Conservation (phyloP, 2,329 filamentous ascomycete genomes). For the Colletotrichum limetticola region DNA sequence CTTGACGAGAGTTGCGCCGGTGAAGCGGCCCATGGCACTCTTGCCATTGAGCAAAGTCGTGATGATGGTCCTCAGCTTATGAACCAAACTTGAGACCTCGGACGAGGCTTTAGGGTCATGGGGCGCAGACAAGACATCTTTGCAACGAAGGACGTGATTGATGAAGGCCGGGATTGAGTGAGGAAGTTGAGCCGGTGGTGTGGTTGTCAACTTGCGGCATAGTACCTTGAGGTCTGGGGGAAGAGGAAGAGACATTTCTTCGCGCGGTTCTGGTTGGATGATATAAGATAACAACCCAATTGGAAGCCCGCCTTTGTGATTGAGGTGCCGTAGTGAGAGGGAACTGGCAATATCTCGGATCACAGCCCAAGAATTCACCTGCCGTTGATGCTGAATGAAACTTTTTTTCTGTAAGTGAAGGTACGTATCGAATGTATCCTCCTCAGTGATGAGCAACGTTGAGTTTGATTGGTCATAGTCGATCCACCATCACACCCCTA, state of each 20-base stretch:
- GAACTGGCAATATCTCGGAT: conserved; percentile 4
- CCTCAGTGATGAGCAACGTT: not conserved
- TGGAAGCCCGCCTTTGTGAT: not conserved
- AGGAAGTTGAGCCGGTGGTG: conserved; percentile 78
- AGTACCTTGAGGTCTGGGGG: conserved; percentile 72
- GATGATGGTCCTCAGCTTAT: conserved; percentile 84
- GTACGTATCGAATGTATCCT: conserved; percentile 20
- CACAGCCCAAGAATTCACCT: conserved; percentile 8
- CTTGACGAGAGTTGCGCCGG: conserved; percentile 83
- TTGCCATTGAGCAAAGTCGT: conserved; percentile 82
- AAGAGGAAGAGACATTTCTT: conserved; percentile 51
- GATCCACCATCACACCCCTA: not conserved
- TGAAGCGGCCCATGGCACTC: conserved; percentile 78
- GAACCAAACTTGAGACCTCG: conserved; percentile 76
- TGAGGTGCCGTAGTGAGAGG: not conserved
- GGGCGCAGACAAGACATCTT: conserved; percentile 70
- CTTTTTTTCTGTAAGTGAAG: conserved; percentile 35
- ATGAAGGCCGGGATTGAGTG: conserved; percentile 77
- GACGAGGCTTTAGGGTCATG: conserved; percentile 68
- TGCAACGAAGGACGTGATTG: conserved; percentile 67
- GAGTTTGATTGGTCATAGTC: not conserved
- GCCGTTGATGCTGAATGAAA: conserved; percentile 32
- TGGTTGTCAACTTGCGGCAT: conserved; percentile 76
- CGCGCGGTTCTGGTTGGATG: no score
- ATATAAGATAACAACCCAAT: not conserved